These are phyloP conservation scores for Micractinium sp. DNA, from an alignment of 139 green algal species.

Conservation along the genomic window DNA sequence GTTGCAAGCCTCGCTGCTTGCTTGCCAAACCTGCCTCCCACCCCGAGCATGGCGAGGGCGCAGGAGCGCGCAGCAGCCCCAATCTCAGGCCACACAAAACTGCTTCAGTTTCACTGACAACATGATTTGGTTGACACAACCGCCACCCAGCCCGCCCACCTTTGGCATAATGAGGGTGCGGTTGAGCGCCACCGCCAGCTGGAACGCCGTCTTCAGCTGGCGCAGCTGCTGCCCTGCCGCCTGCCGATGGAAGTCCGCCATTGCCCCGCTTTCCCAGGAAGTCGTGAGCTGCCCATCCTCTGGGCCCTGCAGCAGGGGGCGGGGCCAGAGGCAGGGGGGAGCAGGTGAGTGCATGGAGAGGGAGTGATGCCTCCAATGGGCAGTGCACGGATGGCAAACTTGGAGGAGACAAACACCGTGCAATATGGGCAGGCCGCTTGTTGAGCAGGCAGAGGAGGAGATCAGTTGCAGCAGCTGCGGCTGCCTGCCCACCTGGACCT, in stretches of 20 bases:
- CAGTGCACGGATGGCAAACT: too few species aligned
- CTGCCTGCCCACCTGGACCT: background rate
- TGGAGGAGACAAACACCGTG: too few species aligned
- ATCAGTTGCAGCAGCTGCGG: background rate
- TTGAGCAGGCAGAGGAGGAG: too few species aligned
- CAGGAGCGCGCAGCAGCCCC: too few species aligned
- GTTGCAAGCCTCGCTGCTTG: too few species aligned
- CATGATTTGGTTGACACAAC: too few species aligned
- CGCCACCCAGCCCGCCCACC: background rate
- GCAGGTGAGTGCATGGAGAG: background rate
- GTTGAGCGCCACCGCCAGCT: conserved; percentile 37
- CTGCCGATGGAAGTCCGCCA: conserved; percentile 6
- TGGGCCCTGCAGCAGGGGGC: background rate
- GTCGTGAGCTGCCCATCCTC: background rate
- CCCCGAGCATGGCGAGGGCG: too few species aligned
- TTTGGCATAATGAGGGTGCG: conserved; percentile 44
- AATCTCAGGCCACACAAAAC: too few species aligned
- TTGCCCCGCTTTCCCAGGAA: background rate
- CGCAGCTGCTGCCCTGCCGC: conserved; percentile 10
- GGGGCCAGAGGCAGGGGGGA: background rate
- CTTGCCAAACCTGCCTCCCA: too few species aligned
- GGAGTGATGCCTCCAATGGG: too few species aligned
- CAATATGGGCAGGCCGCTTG: too few species aligned
- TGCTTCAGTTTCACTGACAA: too few species aligned
- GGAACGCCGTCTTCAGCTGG: conserved; percentile 24